These are phyloP conservation scores for Scheffersomyces lignicola DNA, from an alignment of 1,139 yeast genomes.

Conservation along the genomic window DNA sequence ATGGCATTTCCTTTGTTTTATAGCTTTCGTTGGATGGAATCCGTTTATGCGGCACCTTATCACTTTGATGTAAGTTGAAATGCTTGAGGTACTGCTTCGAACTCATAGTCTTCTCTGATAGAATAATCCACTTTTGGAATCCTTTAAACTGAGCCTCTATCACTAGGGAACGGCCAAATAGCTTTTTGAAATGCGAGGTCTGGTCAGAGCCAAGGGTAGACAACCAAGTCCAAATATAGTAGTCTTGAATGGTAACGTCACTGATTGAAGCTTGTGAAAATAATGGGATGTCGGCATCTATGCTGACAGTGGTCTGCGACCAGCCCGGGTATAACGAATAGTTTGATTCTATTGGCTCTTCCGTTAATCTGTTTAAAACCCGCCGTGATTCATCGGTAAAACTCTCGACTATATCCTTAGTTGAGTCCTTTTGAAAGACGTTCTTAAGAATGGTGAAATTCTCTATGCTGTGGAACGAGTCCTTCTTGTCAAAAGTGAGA, in stretches of 20 bases:
- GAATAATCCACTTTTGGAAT: slow-evolving; percentile 79
- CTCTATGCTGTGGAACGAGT: slow-evolving; percentile 70
- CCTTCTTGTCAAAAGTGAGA: slow-evolving; percentile 68
- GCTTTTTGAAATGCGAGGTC: slow-evolving; percentile 58
- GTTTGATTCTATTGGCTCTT: slow-evolving; percentile 41
- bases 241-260: slow-evolving; percentile 77
- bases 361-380: slow-evolving; percentile 57
- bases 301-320: slow-evolving; percentile 27
- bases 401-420: slow-evolving; percentile 59
- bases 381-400: slow-evolving; percentile 76
- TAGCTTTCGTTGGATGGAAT: slow-evolving; percentile 19
- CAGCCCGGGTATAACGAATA: slow-evolving; percentile 46
- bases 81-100: slow-evolving; percentile 39
- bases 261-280: slow-evolving; percentile 54
- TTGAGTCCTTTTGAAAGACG: slow-evolving; percentile 59
- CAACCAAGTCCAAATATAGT: slow-evolving; percentile 90
- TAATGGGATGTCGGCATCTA: slow-evolving; percentile 34
- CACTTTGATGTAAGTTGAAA: slow-evolving; percentile 18
- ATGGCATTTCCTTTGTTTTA: slow-evolving; percentile 23
- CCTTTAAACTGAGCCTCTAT: slow-evolving; percentile 72
- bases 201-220: slow-evolving; percentile 77
- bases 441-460: slow-evolving; percentile 76
- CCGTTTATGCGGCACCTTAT: slow-evolving; percentile 11
- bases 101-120: slow-evolving; percentile 64
- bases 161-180: slow-evolving; percentile 80